phyloP scores from a whole-genome alignment of 2,329 filamentous ascomycete genomes.

The Lasiodiplodia citricola region DNA sequence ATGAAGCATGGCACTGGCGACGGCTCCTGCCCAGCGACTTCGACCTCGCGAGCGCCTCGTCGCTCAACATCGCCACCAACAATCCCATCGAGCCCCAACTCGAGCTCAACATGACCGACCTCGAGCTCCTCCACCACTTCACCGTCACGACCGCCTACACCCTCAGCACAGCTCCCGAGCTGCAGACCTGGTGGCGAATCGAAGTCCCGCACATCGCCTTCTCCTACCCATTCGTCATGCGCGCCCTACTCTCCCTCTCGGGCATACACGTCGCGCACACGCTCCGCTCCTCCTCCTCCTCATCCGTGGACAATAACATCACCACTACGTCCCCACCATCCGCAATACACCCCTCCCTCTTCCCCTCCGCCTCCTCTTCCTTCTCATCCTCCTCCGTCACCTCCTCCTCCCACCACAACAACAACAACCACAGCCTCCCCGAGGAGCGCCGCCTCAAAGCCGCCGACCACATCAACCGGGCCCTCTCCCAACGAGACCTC shows the following conservation, averaged over 20 bases:
- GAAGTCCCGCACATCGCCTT: slow-evolving; percentile 44
- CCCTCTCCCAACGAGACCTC: slow-evolving; percentile 44
- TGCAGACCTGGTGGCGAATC: slow-evolving; percentile 32
- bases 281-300: slow-evolving; percentile 35
- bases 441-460: background rate
- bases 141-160: slow-evolving; percentile 36
- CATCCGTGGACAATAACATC: slow-evolving; percentile 33
- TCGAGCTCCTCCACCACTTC: slow-evolving; percentile 41
- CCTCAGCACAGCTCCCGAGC: slow-evolving; percentile 30
- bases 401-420: slow-evolving; percentile 43
- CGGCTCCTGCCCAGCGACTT: background rate
- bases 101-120: slow-evolving; percentile 27
- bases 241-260: slow-evolving; percentile 51
- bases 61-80: background rate
- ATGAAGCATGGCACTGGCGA: background rate
- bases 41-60: background rate
- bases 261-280: slow-evolving; percentile 50
- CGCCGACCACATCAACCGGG: slow-evolving; percentile 48
- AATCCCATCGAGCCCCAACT: background rate
- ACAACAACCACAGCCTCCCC: slow-evolving; percentile 28
- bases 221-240: slow-evolving; percentile 50
- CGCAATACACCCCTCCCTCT: background rate
- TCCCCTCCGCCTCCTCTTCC: slow-evolving; percentile 31
- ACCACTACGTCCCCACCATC: slow-evolving; percentile 34
- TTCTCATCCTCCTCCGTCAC: slow-evolving; percentile 36